Evolutionary conservation across 345 rosid genomes (phyloP).

Genomic region (Luvunga scandens): DNA sequence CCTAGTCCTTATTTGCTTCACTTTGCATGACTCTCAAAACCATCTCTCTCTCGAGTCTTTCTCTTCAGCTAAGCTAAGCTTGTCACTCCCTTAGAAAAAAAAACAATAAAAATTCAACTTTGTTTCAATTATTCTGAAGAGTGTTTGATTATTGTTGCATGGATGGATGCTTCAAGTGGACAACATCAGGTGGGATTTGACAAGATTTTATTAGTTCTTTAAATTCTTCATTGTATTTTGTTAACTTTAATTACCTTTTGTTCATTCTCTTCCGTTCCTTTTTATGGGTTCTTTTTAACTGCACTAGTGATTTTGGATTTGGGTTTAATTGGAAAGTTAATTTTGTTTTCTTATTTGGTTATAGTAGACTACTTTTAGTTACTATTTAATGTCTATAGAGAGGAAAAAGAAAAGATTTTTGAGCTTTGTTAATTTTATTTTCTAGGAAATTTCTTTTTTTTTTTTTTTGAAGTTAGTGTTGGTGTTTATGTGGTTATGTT

Average conservation of each 20-base stretch:
- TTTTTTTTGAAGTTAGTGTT: not conserved
- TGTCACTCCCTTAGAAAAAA: not conserved
- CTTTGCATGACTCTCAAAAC: slow-evolving; percentile 20
- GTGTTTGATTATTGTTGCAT: slow-evolving; percentile 31
- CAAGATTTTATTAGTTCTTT: not conserved
- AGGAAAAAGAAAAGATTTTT: not conserved
- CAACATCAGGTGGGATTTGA: slow-evolving; percentile 44
- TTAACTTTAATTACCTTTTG: not conserved
- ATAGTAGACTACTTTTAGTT: not conserved
- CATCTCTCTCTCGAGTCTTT: not conserved
- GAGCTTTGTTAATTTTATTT: not conserved
- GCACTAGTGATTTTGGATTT: not conserved
- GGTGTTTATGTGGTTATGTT: slow-evolving; percentile 5
- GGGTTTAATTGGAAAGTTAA: not conserved
- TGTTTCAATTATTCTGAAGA: slow-evolving; percentile 13
- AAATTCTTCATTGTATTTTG: not conserved
- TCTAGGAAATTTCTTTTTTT: not conserved
- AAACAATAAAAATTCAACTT: not conserved
- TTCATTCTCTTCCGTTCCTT: not conserved
- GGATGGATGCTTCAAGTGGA: slow-evolving; percentile 65
- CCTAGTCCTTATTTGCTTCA: slow-evolving; percentile 24
- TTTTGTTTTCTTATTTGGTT: not conserved
- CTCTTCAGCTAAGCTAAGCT: not conserved
- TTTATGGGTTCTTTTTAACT: not conserved
- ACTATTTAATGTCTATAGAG: not conserved